A percentile compares a stretch with the other conserved stretches of the same genome.
phyloP scores from a whole-genome alignment of 139 green algal species.

The Tetraselmis striata region DNA sequence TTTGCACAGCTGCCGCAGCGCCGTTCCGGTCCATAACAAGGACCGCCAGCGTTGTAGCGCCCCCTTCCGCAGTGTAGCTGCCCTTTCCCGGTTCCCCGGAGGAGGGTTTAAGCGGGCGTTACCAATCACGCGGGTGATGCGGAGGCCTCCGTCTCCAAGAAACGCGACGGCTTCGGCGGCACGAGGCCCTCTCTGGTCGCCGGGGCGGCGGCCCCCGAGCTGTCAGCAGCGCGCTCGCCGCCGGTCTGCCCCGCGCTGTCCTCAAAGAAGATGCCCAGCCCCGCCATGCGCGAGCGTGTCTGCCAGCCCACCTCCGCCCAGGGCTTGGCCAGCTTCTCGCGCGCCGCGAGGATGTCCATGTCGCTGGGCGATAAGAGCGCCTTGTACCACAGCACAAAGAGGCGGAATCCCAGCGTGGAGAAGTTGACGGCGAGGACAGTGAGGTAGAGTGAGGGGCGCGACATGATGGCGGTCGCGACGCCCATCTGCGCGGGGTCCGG shows the following conservation, averaged over 20 bases:
- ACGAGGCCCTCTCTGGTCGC: no score
- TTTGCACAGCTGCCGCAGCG: no score
- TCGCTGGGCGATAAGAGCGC: not conserved
- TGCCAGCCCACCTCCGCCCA: slow-evolving; percentile 12
- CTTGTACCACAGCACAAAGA: not conserved
- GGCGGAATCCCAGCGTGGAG: slow-evolving; percentile 6
- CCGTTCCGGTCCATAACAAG: no score
- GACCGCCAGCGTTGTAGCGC: no score
- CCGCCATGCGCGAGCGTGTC: slow-evolving; percentile 9
- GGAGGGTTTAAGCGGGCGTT: no score
- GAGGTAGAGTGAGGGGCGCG: slow-evolving; percentile 42
- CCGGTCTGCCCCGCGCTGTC: not conserved
- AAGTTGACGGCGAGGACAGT: not conserved
- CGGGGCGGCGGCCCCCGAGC: no score
- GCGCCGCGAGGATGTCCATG: not conserved
- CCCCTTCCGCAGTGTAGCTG: no score
- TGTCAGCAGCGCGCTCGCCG: no score
- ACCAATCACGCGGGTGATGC: not conserved
- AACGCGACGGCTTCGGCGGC: no score
- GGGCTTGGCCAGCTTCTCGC: not conserved
- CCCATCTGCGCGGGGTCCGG: slow-evolving; percentile 45
- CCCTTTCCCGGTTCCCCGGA: no score
- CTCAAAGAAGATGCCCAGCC: not conserved
- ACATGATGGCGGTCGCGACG: slow-evolving; percentile 28
- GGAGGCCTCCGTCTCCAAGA: no score